Base-by-base conservation (phyloP, 139 green algal species). In the Mychonastes homosphaera region DNA sequence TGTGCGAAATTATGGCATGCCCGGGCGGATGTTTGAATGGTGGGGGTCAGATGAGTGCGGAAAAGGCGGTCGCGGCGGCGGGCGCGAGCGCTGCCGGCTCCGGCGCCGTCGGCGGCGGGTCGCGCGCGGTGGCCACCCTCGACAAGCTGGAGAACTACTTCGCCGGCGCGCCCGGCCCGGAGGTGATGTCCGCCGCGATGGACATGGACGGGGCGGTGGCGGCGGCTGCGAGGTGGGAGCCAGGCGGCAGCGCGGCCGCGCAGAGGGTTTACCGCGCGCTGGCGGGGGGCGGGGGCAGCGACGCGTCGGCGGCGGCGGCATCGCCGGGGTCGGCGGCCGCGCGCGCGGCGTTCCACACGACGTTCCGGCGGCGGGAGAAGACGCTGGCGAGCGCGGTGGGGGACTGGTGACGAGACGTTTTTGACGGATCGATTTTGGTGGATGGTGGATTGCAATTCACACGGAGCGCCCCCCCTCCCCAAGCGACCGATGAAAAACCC, bases 1-100 rank as follows among this genome's bases (percentile, higher is more conserved):
- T 52, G 19, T 23, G 13, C 26, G 92, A 98, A 59, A 79, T 97
- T 23, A 99, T 99, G 92, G 92, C 92, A 4, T 99, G 92, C 70
- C 92, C 92, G 0, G 74, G 65, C 8, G 87, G 84, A 21, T 98
- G 91, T 72, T 58, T 98, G 16, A 98, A 98, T 49, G 91, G 91
- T 1, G 91, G 90, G 4, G 91, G 91, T 0, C 91, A 98, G 72
- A 40, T 88, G 23, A 83, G 81, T 65, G 62, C 82, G 26, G 8
- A 47, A 0, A 57, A 35, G 1, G 79, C n/a, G n/a, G n/a, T n/a
- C n/a, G n/a, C n/a, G n/a, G n/a, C n/a, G n/a, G n/a, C n/a, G n/a
- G n/a, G 66, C 0, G 27, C 64, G 26, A 67, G 28, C 21, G 30
- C 32, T 27, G 56, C 56, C 4, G 23, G 3, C 9, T n/a, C n/a